Base-by-base conservation (phyloP, 129 eudicot genomes). In the Pittosporum tobira region DNA sequence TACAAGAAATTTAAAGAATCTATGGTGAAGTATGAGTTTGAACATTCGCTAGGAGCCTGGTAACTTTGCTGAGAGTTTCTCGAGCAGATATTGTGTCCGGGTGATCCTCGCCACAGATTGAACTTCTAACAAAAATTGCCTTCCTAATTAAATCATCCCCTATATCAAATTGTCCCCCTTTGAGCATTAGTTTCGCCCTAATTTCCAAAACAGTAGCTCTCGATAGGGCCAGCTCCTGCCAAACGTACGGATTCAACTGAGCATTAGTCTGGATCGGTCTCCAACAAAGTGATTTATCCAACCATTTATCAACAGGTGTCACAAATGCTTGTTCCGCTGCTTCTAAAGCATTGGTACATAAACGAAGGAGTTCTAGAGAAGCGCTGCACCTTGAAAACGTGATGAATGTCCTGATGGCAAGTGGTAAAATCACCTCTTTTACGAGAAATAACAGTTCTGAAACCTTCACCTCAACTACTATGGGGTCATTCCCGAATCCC, bases 151-250 rank as follows among this genome's bases (percentile, higher is more conserved):
- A 51, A 61, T 93, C 99, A 68, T 87, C 99, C 30, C 85, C 99
- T 22, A 84, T 81, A 61, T 93, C 99, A 49, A 81, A 93, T 66
- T 81, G 95, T 6, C 96, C 84, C 14, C 99, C 99, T 81, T 90
- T 73, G 16, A 87, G 64, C 99, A 93, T 87, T 57, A 93, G 56
- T 59, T 93, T 93, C 1, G 99, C 96, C 77, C 99, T 68, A 29
- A 88, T 81, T 62, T 93, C 99, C 13, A 93, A 70, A 64, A 87
- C 90, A n/a, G 82, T 81, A 22, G 96, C 96, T 75, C 99, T 75
- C n/a, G 87, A 77, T 42, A 93, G 72, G 1, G 99, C 96, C 59
- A 93, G 78, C 38, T 93, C 94, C 72, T 87, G 99, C 99, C 99
- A 93, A 18, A 93, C 75, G 50, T 73, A 73, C 21, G 96, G 96